Conservation (phyloP, 1,284 basidiomycete species). For the Meripilus lineatus region DNA sequence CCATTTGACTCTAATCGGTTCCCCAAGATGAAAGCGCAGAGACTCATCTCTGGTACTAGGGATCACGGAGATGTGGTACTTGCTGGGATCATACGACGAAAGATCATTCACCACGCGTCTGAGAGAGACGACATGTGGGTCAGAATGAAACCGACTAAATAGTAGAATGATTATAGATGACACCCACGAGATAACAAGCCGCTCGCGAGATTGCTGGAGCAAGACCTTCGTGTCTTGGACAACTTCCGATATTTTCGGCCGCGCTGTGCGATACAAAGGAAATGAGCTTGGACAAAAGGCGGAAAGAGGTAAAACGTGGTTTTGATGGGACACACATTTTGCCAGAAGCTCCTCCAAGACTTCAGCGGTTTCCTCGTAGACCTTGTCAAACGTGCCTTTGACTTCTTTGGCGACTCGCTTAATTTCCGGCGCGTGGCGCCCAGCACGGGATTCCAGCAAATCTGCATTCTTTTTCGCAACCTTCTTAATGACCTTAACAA, state of each 20-base stretch:
- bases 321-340: slow-evolving; percentile 58
- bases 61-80: slow-evolving; percentile 69
- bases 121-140: slow-evolving; percentile 1
- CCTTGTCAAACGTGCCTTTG: slow-evolving; percentile 90
- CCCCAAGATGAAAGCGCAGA: slow-evolving; percentile 83
- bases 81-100: slow-evolving; percentile 71
- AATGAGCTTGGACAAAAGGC: background rate
- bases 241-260: slow-evolving; percentile 69
- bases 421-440: slow-evolving; percentile 71
- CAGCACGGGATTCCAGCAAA: slow-evolving; percentile 62
- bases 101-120: slow-evolving; percentile 83
- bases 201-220: slow-evolving; percentile 87
- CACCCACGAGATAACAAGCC: slow-evolving; percentile 81
- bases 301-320: background rate
- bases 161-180: slow-evolving; percentile 1
- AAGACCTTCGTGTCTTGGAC: slow-evolving; percentile 90
- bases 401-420: slow-evolving; percentile 84
- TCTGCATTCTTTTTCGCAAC: slow-evolving; percentile 81
- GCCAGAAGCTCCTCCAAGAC: slow-evolving; percentile 91
- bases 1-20: slow-evolving; percentile 87
- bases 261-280: slow-evolving; percentile 31
- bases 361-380: slow-evolving; percentile 87
- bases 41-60: slow-evolving; percentile 44
- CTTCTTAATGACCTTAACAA: slow-evolving; percentile 93
- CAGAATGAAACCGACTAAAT: slow-evolving; percentile 5